Evolutionary conservation across 2,329 filamentous ascomycete species (phyloP).

Genomic region (Sclerotinia sclerotiorum): DNA sequence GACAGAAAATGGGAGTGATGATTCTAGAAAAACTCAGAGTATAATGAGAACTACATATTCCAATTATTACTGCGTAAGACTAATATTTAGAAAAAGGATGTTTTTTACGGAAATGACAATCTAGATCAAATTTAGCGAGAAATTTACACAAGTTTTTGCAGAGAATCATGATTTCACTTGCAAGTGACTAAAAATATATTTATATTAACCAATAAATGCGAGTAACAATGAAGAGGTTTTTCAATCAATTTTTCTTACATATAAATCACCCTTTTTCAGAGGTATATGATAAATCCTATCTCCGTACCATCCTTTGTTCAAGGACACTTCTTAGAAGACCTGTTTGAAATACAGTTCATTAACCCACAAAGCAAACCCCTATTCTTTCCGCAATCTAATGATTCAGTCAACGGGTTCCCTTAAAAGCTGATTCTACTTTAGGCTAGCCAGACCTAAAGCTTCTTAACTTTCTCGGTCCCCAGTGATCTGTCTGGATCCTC

Average conservation of each 20-base stretch:
- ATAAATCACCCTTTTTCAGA: background rate
- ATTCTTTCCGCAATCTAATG: too few relatives aligned
- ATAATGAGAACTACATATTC: background rate
- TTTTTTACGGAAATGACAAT: background rate
- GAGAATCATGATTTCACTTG: background rate
- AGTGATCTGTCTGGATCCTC: background rate
- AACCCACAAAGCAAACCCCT: background rate
- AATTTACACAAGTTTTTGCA: too few relatives aligned
- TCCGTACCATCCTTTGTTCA: background rate
- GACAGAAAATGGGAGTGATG: too few relatives aligned
- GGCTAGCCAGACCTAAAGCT: conserved; percentile 10
- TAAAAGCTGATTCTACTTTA: background rate
- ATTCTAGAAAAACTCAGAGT: background rate
- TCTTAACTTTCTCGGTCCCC: background rate
- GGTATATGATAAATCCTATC: background rate
- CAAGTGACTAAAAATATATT: background rate
- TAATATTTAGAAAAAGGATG: background rate
- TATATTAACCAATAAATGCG: background rate
- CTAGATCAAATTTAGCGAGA: background rate
- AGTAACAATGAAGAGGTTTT: background rate
- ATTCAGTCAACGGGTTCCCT: background rate
- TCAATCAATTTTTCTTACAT: background rate
- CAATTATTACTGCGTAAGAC: background rate
- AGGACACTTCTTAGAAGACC: too few relatives aligned
- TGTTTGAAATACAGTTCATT: too few relatives aligned